Conservation (phyloP, 345 rosid species). For the Populus deltoides region DNA sequence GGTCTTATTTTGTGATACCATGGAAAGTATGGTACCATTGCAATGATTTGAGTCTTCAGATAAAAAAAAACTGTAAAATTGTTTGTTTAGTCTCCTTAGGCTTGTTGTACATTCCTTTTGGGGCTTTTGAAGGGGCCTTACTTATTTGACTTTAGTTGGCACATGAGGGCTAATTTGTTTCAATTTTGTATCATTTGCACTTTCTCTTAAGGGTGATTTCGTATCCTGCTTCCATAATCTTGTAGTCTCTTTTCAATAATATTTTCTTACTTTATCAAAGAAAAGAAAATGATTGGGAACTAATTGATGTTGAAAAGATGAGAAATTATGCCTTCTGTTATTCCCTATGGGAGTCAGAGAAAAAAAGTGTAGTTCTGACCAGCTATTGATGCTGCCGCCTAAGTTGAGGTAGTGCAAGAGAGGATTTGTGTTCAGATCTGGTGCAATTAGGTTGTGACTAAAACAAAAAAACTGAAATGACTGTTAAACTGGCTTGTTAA, state of each 20-base stretch:
- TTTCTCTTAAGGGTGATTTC: not conserved
- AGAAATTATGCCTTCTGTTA: not conserved
- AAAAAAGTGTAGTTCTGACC: not conserved
- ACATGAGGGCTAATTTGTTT: not conserved
- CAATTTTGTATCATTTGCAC: not conserved
- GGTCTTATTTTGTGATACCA: not conserved
- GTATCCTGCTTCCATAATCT: not conserved
- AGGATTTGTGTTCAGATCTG: not conserved
- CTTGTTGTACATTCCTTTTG: not conserved
- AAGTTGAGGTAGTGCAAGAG: not conserved
- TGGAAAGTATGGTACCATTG: not conserved
- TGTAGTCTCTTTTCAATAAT: not conserved
- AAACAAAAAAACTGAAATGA: not conserved
- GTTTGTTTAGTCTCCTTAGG: not conserved
- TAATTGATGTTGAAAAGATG: not conserved
- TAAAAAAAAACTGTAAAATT: not conserved
- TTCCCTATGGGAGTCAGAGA: not conserved
- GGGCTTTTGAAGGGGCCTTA: not conserved
- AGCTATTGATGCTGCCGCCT: not conserved
- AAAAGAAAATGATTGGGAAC: not conserved
- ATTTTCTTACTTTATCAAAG: not conserved
- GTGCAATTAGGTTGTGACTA: not conserved
- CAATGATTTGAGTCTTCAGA: not conserved
- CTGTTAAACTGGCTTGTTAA: not conserved
- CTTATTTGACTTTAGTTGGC: not conserved